Conservation (phyloP, 257 asterid species). For the Cruciata laevipes region DNA sequence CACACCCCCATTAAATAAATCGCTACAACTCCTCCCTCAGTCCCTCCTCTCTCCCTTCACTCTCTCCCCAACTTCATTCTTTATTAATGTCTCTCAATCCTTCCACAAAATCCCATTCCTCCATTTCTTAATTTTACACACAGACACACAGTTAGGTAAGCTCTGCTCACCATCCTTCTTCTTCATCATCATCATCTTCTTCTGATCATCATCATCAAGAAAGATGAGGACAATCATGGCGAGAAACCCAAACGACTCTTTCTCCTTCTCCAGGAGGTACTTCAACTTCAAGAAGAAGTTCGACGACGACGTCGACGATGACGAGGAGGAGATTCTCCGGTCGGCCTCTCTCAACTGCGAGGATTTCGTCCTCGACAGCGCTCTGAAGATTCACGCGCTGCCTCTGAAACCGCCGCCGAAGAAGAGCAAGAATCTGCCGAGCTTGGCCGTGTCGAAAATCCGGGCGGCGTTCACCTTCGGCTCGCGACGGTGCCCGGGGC, state of each 20-base stretch:
- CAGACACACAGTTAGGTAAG: not conserved
- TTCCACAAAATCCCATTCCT: not conserved
- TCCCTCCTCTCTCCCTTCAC: not conserved
- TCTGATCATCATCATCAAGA: not conserved
- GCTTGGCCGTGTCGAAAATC: conserved; percentile 33
- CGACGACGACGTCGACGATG: conserved; percentile 50
- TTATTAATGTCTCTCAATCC: not conserved
- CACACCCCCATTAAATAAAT: conserved; percentile 10
- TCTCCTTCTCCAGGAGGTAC: conserved; percentile 84
- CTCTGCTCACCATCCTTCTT: not conserved
- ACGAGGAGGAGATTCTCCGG: conserved; percentile 36
- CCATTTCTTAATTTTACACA: not conserved
- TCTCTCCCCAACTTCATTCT: not conserved
- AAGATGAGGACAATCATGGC: conserved; percentile 65
- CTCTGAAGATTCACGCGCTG: conserved; percentile 29
- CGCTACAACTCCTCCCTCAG: conserved; percentile 27
- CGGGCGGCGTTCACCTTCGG: conserved; percentile 20
- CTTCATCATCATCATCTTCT: not conserved
- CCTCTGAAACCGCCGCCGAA: conserved; percentile 30
- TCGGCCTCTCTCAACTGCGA: conserved; percentile 24
- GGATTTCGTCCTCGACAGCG: conserved; percentile 13
- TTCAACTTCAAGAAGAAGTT: conserved; percentile 57
- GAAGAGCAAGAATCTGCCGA: conserved; percentile 45
- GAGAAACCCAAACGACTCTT: conserved; percentile 52
- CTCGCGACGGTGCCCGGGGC: conserved; percentile 23